phyloP scores from a whole-genome alignment of 345 rosid genomes.

The Chamaenerion angustifolium region DNA sequence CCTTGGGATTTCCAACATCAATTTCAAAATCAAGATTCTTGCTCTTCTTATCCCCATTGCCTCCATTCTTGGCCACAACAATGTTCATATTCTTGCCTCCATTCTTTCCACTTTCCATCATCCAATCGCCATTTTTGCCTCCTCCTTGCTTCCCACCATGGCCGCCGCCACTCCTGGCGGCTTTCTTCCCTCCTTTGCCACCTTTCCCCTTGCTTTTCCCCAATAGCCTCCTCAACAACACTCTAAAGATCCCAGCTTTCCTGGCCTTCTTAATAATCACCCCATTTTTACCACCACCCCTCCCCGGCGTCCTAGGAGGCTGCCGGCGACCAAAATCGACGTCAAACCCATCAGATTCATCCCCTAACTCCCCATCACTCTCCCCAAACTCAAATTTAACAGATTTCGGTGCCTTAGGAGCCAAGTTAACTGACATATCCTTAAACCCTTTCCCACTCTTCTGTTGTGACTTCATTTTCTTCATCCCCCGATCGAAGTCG shows the following conservation, averaged over 20 bases:
- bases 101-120: no score
- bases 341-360: constrained; percentile 15
- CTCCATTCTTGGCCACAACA: constrained; percentile 12
- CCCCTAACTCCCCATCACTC: constrained; percentile 9
- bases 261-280: constrained; percentile 21
- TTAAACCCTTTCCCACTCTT: constrained; percentile 3
- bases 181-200: constrained; percentile 23
- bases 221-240: constrained; percentile 3
- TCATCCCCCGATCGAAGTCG: constrained; percentile 8
- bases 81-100: constrained; percentile 11
- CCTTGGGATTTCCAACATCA: neutral
- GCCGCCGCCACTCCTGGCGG: constrained; percentile 9
- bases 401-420: constrained; percentile 42
- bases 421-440: constrained; percentile 13
- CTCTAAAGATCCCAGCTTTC: constrained; percentile 47
- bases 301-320: constrained; percentile 9
- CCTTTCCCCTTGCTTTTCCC: constrained; percentile 12
- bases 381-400: constrained; percentile 51
- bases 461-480: neutral
- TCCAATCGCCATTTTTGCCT: constrained; percentile 10
- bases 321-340: constrained; percentile 15
- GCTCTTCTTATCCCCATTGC: constrained; percentile 1
- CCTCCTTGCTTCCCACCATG: constrained; percentile 17
- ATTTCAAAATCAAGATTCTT: neutral
- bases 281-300: constrained; percentile 25